Evolutionary conservation across 306 rosid genomes (phyloP), one percentile per base, ranked within the genome.

Genomic region (Mucuna pruriens): DNA sequence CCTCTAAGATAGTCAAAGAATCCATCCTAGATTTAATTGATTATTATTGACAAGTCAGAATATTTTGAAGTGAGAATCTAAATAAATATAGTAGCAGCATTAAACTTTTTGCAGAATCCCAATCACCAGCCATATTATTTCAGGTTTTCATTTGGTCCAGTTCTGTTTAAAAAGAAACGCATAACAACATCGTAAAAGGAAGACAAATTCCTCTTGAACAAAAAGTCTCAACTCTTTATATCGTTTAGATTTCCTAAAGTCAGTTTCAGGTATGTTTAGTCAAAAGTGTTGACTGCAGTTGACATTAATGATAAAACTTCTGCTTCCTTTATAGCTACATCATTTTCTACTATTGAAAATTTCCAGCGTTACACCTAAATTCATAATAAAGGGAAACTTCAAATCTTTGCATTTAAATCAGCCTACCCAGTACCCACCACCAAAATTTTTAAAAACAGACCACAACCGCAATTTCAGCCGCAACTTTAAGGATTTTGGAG

Each of bases 1-100:
- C 90, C 97, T 89, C 95, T 87, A 46, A 96, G 99, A 84, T 93
- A 96, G 80, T 93, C 86, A 85, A 74, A 90, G 85, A 96, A 96
- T 48, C 86, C 94, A 60, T 96, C 99, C 99, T 96, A 87, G 52
- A 80, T 87, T 77, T 31, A 71, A 85, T 65, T 69, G 82, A 71
- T 46, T 62, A 4, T 61, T 19, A 58, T 23, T 34, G 39, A 82
- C 54, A 51, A 78, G 26, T 80, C 75, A 78, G 58, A 54, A 76
- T 66, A 51, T 58, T 42, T 64, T 31, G 68, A 46, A 42, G 51
- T 46, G 57, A 58, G 60, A 77, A 71, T 40, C 31, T 76, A 62
- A 71, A 34, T 39, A 65, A 25, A 54, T 71, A 66, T 5, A 60
- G 20, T 63, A 71, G 55, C 20, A 76, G 84, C 71, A 34, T 60